A percentile compares a stretch with the other conserved stretches of the same genome.
phyloP scores from a whole-genome alignment of 1,139 yeast genomes.

The Blastobotrys buckinghamii region DNA sequence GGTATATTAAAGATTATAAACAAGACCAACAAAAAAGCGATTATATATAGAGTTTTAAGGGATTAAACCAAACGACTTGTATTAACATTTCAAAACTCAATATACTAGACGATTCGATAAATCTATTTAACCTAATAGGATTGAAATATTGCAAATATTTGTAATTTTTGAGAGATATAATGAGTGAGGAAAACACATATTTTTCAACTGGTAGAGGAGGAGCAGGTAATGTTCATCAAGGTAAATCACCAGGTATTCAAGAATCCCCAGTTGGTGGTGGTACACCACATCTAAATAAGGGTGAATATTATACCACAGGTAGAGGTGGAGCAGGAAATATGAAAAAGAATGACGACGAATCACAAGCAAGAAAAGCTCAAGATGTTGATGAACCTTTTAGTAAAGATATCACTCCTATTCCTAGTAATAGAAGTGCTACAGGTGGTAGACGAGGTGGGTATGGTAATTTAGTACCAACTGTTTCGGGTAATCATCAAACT shows the following conservation, averaged over 20 bases:
- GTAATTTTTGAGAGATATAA: too few relatives aligned
- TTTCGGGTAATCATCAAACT: too few relatives aligned
- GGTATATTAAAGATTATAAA: too few relatives aligned
- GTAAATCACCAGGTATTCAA: slow-evolving; percentile 44
- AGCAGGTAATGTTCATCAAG: slow-evolving; percentile 59
- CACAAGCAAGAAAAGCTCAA: slow-evolving; percentile 57
- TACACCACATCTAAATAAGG: slow-evolving; percentile 54
- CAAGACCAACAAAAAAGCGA: too few relatives aligned
- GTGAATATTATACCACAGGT: slow-evolving; percentile 63
- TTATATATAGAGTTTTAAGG: too few relatives aligned
- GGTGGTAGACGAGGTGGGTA: slow-evolving; percentile 37
- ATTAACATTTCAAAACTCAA: too few relatives aligned
- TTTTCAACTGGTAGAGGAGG: slow-evolving; percentile 78
- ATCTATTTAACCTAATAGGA: too few relatives aligned
- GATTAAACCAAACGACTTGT: too few relatives aligned
- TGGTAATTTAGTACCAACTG: slow-evolving; percentile 32
- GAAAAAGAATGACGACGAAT: slow-evolving; percentile 59
- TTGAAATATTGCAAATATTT: too few relatives aligned
- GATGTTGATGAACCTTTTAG: slow-evolving; percentile 48
- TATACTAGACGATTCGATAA: too few relatives aligned
- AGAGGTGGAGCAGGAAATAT: slow-evolving; percentile 81
- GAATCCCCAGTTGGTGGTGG: slow-evolving; percentile 42
- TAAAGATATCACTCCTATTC: slow-evolving; percentile 18
- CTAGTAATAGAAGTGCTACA: slow-evolving; percentile 26
- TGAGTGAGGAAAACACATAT: slow-evolving; percentile 9